These are phyloP conservation scores for Tetrahymena elliotti DNA, from an alignment of 73 alveolate species.

Conservation along the genomic window DNA sequence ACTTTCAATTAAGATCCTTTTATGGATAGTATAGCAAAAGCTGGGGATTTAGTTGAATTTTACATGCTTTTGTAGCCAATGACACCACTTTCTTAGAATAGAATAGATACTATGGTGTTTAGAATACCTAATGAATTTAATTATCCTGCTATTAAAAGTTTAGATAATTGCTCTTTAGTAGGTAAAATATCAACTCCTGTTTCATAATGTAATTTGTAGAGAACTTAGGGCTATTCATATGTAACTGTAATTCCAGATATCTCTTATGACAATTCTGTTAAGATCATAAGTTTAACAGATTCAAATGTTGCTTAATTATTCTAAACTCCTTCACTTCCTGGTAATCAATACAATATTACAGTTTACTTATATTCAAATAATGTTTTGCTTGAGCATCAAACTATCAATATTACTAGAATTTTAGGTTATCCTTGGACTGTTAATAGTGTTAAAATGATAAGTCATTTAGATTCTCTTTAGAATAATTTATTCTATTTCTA, in stretches of 20 bases:
- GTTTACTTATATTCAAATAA: neutral
- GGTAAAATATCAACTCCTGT: neutral
- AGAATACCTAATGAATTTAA: neutral
- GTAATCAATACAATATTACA: neutral
- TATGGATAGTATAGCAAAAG: neutral
- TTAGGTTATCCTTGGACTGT: neutral
- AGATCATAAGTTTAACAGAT: neutral
- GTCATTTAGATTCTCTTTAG: neutral
- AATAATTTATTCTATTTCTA: neutral
- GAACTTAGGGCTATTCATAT: neutral
- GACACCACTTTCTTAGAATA: neutral
- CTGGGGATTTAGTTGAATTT: neutral
- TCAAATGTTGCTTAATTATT: neutral
- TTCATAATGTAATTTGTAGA: neutral
- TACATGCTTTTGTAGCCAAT: neutral
- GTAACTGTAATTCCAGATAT: neutral
- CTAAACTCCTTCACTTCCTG: neutral
- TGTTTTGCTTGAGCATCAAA: neutral
- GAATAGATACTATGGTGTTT: neutral
- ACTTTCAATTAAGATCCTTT: neutral
- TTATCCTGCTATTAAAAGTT: neutral
- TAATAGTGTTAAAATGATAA: neutral
- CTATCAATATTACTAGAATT: neutral
- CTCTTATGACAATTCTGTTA: neutral
- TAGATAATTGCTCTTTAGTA: neutral